These are phyloP conservation scores for Hypomontagnella monticulosa DNA, from an alignment of 495 filamentous ascomycete species.

Conservation along the genomic window DNA sequence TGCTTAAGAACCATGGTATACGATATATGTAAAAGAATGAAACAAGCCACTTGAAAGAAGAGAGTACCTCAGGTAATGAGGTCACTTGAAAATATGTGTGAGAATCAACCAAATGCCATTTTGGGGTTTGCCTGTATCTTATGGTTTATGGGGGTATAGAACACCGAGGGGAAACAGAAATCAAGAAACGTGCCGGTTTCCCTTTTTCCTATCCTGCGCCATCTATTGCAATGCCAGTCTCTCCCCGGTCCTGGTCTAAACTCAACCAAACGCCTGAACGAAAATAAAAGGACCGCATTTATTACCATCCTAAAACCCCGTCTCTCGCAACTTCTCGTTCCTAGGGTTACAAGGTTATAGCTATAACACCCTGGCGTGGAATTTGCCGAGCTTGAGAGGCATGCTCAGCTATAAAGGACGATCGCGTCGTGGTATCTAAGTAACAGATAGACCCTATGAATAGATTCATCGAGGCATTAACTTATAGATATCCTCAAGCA, in stretches of 20 bases:
- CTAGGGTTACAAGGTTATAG: not conserved
- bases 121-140: constrained; percentile 31
- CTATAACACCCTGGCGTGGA: not conserved
- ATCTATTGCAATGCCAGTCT: constrained; percentile 32
- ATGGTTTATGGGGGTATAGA: constrained; percentile 39
- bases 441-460: not conserved
- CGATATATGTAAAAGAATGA: not conserved
- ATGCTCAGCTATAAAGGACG: not conserved
- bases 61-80: not conserved
- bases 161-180: constrained; percentile 29
- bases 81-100: not conserved
- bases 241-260: constrained; percentile 20
- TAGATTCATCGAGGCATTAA: constrained; percentile 57
- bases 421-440: not conserved
- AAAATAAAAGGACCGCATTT: not conserved
- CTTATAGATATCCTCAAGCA: constrained; percentile 91
- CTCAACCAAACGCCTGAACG: constrained; percentile 17
- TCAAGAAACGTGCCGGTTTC: constrained; percentile 30
- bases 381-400: not conserved
- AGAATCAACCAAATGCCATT: constrained; percentile 31
- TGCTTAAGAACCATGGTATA: not conserved
- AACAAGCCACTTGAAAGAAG: not conserved
- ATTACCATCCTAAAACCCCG: not conserved
- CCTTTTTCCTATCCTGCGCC: constrained; percentile 39
- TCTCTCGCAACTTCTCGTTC: constrained; percentile 3